Evolutionary conservation across 2,329 filamentous ascomycete genomes (phyloP).

Genomic region (Claviceps sp.): DNA sequence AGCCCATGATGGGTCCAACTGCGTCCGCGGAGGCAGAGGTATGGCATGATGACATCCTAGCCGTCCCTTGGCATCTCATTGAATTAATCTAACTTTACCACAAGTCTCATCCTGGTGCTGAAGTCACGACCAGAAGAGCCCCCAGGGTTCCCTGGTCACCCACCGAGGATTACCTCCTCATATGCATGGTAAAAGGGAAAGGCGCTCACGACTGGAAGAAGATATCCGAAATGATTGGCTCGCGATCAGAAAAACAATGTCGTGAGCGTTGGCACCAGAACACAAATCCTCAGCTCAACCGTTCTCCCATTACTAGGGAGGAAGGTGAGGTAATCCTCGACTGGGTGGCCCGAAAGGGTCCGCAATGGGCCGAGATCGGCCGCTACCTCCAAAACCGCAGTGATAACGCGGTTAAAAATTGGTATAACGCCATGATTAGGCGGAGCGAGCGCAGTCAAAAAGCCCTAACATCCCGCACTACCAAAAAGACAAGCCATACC

Average conservation of each 20-base stretch:
- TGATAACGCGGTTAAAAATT: slow-evolving; percentile 95
- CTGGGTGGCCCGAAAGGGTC: slow-evolving; percentile 65
- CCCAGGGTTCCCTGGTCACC: slow-evolving; percentile 69
- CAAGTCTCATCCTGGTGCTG: background rate
- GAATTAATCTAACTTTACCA: background rate
- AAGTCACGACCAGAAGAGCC: background rate
- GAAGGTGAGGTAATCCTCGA: slow-evolving; percentile 64
- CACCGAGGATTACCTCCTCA: slow-evolving; percentile 57
- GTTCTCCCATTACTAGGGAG: slow-evolving; percentile 58
- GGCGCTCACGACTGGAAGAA: slow-evolving; percentile 82
- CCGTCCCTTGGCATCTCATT: background rate
- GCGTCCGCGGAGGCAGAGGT: background rate
- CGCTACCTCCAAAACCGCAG: slow-evolving; percentile 72
- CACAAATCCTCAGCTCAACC: slow-evolving; percentile 62
- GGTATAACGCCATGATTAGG: slow-evolving; percentile 93
- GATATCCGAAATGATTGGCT: slow-evolving; percentile 62
- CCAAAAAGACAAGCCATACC: no score
- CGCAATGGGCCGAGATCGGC: slow-evolving; percentile 89
- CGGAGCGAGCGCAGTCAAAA: slow-evolving; percentile 40
- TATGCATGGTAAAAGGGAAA: slow-evolving; percentile 56
- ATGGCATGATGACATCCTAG: background rate
- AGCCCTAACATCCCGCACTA: background rate
- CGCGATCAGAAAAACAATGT: slow-evolving; percentile 85
- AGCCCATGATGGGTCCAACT: background rate
- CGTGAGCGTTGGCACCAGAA: slow-evolving; percentile 91